These are phyloP conservation scores for Dactylellina leptospora DNA, from an alignment of 2,329 filamentous ascomycete species.

Conservation along the genomic window DNA sequence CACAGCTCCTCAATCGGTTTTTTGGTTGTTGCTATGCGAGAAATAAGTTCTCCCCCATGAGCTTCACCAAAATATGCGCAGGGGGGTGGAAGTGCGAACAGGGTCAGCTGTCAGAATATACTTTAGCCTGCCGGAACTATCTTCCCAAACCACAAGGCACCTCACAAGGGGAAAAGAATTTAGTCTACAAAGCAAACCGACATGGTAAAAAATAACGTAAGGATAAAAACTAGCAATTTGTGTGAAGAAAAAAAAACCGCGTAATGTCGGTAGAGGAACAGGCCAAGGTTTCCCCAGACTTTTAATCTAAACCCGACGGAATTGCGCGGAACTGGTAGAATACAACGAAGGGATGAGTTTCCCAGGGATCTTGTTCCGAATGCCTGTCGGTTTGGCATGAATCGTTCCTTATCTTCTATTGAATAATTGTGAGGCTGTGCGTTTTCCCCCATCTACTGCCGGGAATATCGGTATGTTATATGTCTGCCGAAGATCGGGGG, in stretches of 20 bases:
- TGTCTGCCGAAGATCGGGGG: background rate
- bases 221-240: background rate
- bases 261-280: background rate
- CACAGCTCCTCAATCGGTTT: background rate
- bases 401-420: background rate
- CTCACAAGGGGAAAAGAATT: too few relatives aligned
- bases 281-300: slow-evolving; percentile 39
- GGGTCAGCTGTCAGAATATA: background rate
- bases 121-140: slow-evolving; percentile 1
- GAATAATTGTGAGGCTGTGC: too few relatives aligned
- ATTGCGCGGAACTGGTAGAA: background rate
- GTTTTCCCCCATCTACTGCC: too few relatives aligned
- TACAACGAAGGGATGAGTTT: background rate
- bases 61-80: background rate
- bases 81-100: too few relatives aligned
- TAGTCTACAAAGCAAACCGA: background rate
- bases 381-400: background rate
- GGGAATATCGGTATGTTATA: background rate
- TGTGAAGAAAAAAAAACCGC: background rate
- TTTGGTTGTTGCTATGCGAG: background rate
- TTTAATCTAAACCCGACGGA: slow-evolving; percentile 27
- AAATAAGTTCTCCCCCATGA: background rate
- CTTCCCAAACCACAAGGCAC: too few relatives aligned
- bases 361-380: background rate
- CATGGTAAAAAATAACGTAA: background rate